Evolutionary conservation across 495 filamentous ascomycete genomes (phyloP), one percentile per base, ranked within the genome.

Genomic region (Talaromyces ruber): DNA sequence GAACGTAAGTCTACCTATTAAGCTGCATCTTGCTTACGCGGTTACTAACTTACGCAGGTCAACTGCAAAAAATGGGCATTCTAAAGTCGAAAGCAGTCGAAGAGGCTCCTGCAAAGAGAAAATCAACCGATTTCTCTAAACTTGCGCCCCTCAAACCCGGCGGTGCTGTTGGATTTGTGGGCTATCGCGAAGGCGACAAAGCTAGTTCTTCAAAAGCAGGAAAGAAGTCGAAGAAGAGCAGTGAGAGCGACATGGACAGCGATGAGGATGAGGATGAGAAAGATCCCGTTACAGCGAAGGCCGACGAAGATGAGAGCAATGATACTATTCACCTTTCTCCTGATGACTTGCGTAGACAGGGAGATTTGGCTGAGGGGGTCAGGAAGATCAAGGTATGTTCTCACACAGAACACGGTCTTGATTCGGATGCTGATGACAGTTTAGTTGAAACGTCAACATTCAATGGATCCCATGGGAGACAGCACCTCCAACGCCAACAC

Each of bases 371-470:
- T 30, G 93, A 97, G 64, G 92, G 92, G 28, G 87, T 99, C 25
- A 83, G 91, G 57, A 88, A 94, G 71, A 97, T 99, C 67, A 92
- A 90, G 77, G 93, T 95, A 83, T 69, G 89, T 76, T 18, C 3
- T 3, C 21, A 6, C 30, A 43, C 25, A 25, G 16, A 58, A 58
- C 3, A n/a, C 7, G 52, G 62, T 7, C 18, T 45, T 60, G 24
- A 29, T 32, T 37, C 25, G 50, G 14, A 11, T 28, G 57, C 18
- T 25, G 25, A 43, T 22, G 64, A 51, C 72, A 60, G 6, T 65
- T 64, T 70, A 98, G 93, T 84, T 98, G 37, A 98, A 98, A 83
- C 90, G 95, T 62, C 89, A 92, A 65, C 94, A 97, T 75, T 97
- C 94, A 0, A 86, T 85, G 32, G 93, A 95, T 26, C 88, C 86